phyloP scores from a whole-genome alignment of 2,329 filamentous ascomycete genomes.

The Stagonosporopsis vannaccii region DNA sequence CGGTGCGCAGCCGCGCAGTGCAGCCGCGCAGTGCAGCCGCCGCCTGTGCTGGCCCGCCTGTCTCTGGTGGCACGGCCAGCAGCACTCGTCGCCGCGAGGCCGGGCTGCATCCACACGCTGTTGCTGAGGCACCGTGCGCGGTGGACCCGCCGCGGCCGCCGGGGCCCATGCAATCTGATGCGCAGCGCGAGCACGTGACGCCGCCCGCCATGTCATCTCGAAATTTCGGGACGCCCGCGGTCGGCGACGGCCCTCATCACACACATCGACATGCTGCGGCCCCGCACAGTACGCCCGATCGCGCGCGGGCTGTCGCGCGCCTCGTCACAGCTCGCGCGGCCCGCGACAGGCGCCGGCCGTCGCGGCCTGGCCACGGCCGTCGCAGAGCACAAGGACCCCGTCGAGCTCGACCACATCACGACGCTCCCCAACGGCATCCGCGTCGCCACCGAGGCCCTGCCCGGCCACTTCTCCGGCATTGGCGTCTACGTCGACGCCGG shows the following conservation, averaged over 20 bases:
- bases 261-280: constrained; percentile 41
- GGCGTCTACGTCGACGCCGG: constrained; percentile 96
- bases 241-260: constrained; percentile 3
- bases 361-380: constrained; percentile 12
- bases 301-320: constrained; percentile 36
- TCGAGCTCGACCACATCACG: constrained; percentile 86
- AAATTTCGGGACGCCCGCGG: constrained; percentile 11
- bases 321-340: constrained; percentile 20
- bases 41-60: too few relatives aligned
- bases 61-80: too few relatives aligned
- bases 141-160: too few relatives aligned
- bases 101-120: too few relatives aligned
- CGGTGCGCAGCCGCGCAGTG: too few relatives aligned
- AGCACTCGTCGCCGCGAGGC: too few relatives aligned
- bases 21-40: too few relatives aligned
- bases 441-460: constrained; percentile 92
- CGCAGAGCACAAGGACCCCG: constrained; percentile 69
- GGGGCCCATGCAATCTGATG: too few relatives aligned
- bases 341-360: constrained; percentile 6
- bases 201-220: constrained; percentile 26
- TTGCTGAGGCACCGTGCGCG: too few relatives aligned
- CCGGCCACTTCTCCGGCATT: constrained; percentile 92
- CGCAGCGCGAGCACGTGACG: constrained; percentile 14
- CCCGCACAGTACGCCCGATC: constrained; percentile 38
- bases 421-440: constrained; percentile 91